These are phyloP conservation scores for Citeromyces matritensis DNA, from an alignment of 805 yeast species.

Conservation along the genomic window DNA sequence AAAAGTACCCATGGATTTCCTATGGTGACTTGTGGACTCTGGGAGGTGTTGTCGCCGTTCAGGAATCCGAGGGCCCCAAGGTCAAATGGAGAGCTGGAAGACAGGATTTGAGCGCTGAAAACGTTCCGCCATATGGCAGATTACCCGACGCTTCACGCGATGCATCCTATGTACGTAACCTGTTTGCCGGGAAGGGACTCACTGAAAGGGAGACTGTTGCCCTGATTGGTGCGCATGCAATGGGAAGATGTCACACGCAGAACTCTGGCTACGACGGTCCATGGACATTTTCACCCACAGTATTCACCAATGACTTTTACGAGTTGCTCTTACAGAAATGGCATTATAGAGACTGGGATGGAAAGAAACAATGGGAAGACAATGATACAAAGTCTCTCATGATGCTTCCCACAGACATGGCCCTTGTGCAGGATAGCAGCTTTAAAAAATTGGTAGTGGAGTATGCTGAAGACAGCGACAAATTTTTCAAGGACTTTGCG, in stretches of 20 bases:
- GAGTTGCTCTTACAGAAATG: slow-evolving; percentile 30
- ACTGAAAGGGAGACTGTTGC: slow-evolving; percentile 29
- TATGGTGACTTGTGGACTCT: slow-evolving; percentile 62
- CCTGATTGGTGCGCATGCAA: slow-evolving; percentile 29
- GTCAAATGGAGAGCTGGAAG: slow-evolving; percentile 43
- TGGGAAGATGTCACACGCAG: slow-evolving; percentile 31
- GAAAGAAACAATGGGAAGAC: slow-evolving; percentile 50
- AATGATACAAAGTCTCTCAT: slow-evolving; percentile 34
- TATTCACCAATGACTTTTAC: slow-evolving; percentile 64
- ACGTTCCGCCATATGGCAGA: slow-evolving; percentile 30
- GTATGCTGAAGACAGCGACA: slow-evolving; percentile 32
- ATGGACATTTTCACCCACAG: slow-evolving; percentile 74
- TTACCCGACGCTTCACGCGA: slow-evolving; percentile 33
- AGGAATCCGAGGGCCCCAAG: slow-evolving; percentile 51
- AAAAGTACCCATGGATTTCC: slow-evolving; percentile 42
- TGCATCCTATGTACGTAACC: slow-evolving; percentile 25
- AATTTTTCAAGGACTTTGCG: slow-evolving; percentile 33
- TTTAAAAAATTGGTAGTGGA: slow-evolving; percentile 28
- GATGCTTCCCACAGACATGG: slow-evolving; percentile 51
- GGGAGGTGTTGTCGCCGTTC: slow-evolving; percentile 53
- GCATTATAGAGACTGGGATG: slow-evolving; percentile 44
- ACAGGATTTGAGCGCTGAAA: slow-evolving; percentile 15
- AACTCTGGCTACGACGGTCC: slow-evolving; percentile 79
- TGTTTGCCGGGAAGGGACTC: slow-evolving; percentile 31
- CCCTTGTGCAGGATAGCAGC: slow-evolving; percentile 26